Conservation (phyloP, 2,329 filamentous ascomycete species). For the Pyrenophora seminiperda region DNA sequence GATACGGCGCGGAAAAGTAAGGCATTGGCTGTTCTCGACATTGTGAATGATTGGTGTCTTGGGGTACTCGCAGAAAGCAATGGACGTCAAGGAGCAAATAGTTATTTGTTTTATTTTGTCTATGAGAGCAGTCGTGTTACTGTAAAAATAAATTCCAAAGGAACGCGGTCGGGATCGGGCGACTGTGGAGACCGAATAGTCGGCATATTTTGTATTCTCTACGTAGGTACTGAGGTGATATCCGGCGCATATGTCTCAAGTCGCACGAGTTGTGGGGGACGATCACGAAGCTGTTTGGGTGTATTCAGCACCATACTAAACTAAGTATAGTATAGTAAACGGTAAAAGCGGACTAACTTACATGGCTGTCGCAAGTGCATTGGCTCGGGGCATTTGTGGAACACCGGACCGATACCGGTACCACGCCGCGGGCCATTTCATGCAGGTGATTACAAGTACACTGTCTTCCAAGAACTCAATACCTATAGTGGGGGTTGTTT, state of each 20-base stretch:
- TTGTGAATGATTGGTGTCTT: conserved; percentile 1
- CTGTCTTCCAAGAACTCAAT: neutral
- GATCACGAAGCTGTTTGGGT: neutral
- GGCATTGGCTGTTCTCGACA: conserved; percentile 7
- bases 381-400: conserved; percentile 6
- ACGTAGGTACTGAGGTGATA: too few species aligned
- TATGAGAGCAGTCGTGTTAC: neutral
- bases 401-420: conserved; percentile 1
- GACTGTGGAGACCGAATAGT: neutral
- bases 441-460: too few species aligned
- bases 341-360: neutral
- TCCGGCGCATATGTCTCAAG: conserved; percentile 4
- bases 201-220: conserved; percentile 5
- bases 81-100: neutral
- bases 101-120: neutral
- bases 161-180: neutral
- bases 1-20: neutral
- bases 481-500: neutral
- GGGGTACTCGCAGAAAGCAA: neutral
- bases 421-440: conserved; percentile 3
- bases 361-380: neutral
- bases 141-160: conserved; percentile 1
- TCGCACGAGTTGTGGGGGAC: neutral
- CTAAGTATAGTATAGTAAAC: neutral
- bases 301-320: neutral